Evolutionary conservation across 306 rosid genomes (phyloP).

Genomic region (Mimosa bimucronata): DNA sequence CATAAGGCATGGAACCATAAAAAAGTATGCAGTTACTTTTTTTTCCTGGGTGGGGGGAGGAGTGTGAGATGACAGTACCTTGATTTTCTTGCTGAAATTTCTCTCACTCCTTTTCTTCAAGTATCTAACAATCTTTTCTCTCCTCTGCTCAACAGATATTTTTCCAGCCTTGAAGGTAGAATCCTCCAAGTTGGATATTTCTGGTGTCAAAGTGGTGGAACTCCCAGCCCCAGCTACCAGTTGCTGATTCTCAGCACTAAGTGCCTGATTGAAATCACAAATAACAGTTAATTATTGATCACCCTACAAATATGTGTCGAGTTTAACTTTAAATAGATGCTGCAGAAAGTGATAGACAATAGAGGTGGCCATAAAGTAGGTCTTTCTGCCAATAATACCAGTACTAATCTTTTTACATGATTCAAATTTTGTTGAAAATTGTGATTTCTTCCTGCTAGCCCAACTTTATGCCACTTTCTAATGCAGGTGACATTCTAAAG

Average conservation of each 20-base stretch:
- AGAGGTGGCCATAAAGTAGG: constrained; percentile 31
- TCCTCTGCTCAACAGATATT: constrained; percentile 90
- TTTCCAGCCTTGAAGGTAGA: constrained; percentile 82
- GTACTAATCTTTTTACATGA: neutral
- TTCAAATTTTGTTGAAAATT: constrained; percentile 10
- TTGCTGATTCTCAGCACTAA: constrained; percentile 67
- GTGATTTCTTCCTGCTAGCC: constrained; percentile 37
- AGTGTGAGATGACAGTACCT: constrained; percentile 50
- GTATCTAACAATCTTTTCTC: constrained; percentile 93
- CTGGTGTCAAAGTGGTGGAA: constrained; percentile 67
- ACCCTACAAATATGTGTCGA: neutral
- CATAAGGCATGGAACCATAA: neutral
- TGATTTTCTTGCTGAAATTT: constrained; percentile 97
- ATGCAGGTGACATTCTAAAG: constrained; percentile 43
- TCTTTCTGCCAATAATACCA: constrained; percentile 30
- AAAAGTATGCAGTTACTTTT: neutral
- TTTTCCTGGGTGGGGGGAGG: neutral
- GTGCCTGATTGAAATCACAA: constrained; percentile 51
- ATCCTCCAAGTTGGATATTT: constrained; percentile 82
- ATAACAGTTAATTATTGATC: constrained; percentile 22
- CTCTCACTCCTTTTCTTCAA: constrained; percentile 95
- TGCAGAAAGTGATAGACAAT: constrained; percentile 31
- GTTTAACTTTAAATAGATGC: constrained; percentile 21
- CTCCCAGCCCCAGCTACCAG: constrained; percentile 63
- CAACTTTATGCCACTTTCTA: constrained; percentile 32